These are phyloP conservation scores for Buxus sempervirens DNA, from an alignment of 164 flowering plant genomes.

Conservation along the genomic window DNA sequence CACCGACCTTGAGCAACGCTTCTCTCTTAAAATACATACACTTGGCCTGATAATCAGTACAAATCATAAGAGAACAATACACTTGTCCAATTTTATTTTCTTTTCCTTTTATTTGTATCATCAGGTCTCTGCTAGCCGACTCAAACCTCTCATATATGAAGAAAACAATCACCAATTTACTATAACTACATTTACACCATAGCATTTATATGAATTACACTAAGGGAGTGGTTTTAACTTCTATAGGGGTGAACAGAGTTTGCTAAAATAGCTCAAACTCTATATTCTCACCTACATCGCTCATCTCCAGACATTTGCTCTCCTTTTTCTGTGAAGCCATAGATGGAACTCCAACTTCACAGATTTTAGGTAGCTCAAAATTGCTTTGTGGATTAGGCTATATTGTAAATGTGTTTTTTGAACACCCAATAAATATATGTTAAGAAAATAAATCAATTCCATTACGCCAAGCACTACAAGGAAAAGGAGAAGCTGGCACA, in stretches of 20 bases:
- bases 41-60: too few relatives aligned
- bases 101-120: too few relatives aligned
- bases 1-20: too few relatives aligned
- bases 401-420: too few relatives aligned
- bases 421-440: too few relatives aligned
- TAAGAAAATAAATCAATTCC: too few relatives aligned
- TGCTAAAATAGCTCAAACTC: slow-evolving; percentile 4
- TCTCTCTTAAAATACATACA: too few relatives aligned
- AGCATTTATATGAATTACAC: neutral
- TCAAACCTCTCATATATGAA: neutral
- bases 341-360: neutral
- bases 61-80: too few relatives aligned
- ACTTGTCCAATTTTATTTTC: too few relatives aligned
- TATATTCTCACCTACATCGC: neutral
- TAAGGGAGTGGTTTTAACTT: neutral
- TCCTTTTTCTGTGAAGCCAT: neutral
- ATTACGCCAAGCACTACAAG: too few relatives aligned
- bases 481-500: too few relatives aligned
- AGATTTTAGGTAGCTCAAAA: neutral
- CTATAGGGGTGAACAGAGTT: neutral
- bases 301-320: slow-evolving; percentile 2
- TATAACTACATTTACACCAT: neutral
- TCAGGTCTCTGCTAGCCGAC: too few relatives aligned
- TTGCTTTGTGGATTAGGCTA: slow-evolving; percentile 6
- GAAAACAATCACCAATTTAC: neutral